A percentile compares a stretch with the other conserved stretches of the same genome.
Evolutionary conservation across 1,284 basidiomycete species (phyloP).

Genomic region (Grifola frondosa): DNA sequence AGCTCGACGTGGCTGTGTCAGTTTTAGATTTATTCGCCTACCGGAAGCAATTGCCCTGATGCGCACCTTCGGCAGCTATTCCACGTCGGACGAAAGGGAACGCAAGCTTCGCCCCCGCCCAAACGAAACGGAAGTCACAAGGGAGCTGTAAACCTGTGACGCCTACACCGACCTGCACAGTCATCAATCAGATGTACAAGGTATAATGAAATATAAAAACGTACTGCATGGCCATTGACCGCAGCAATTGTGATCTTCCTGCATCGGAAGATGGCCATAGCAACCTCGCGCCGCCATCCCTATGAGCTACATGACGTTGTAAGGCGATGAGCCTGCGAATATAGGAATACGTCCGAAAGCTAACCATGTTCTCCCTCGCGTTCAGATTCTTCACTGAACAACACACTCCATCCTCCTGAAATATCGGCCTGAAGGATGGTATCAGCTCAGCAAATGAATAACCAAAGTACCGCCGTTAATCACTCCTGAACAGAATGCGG

Average conservation of each 20-base stretch:
- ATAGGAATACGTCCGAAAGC: constrained; percentile 13
- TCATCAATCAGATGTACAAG: background rate
- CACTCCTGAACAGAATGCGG: constrained; percentile 57
- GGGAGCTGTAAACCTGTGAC: constrained; percentile 55
- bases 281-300: constrained; percentile 47
- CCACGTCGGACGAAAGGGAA: constrained; percentile 58
- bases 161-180: constrained; percentile 47
- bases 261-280: constrained; percentile 50
- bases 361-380: constrained; percentile 48
- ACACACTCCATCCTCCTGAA: constrained; percentile 26
- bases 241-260: constrained; percentile 58
- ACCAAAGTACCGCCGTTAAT: too few relatives aligned
- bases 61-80: constrained; percentile 50
- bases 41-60: background rate
- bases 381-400: constrained; percentile 29
- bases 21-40: background rate
- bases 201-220: constrained; percentile 14
- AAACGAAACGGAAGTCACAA: constrained; percentile 56
- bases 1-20: constrained; percentile 45
- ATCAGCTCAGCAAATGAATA: too few relatives aligned
- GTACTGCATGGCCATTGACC: constrained; percentile 58
- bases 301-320: constrained; percentile 37
- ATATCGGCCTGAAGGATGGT: constrained; percentile 44
- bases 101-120: constrained; percentile 51
- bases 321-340: background rate